phyloP scores from a whole-genome alignment of 2,329 filamentous ascomycete genomes.

The Aspergillus pseudoterreus region DNA sequence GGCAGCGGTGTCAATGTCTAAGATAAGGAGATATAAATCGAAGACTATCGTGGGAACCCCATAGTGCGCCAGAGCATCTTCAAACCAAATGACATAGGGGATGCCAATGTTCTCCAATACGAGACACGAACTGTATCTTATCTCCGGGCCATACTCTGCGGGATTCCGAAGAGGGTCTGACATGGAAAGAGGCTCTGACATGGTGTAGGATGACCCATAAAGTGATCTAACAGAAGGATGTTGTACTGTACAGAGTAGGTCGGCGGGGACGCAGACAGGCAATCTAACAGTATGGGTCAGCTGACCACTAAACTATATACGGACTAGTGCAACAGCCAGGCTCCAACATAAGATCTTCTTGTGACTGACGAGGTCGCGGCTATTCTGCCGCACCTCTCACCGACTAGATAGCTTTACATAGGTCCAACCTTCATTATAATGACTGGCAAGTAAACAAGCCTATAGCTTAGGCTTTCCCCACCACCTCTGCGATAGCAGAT shows the following conservation, averaged over 20 bases:
- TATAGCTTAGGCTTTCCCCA: conserved; percentile 45
- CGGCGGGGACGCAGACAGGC: neutral
- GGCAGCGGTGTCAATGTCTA: conserved; percentile 9
- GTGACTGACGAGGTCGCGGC: too few relatives aligned
- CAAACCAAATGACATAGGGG: conserved; percentile 6
- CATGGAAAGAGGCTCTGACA: conserved; percentile 1
- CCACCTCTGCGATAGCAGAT: conserved; percentile 43
- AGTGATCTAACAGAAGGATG: neutral
- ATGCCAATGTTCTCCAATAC: neutral
- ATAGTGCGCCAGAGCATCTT: conserved; percentile 12
- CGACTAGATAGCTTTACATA: too few relatives aligned
- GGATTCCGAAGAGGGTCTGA: neutral
- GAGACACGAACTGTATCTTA: conserved; percentile 1
- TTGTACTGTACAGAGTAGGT: neutral
- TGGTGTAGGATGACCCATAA: neutral
- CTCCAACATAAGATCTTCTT: too few relatives aligned
- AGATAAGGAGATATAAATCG: conserved; percentile 12
- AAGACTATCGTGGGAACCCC: conserved; percentile 14
- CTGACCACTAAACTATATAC: too few relatives aligned
- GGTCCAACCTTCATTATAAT: too few relatives aligned
- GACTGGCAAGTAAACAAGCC: neutral
- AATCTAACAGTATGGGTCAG: too few relatives aligned
- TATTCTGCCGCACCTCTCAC: too few relatives aligned
- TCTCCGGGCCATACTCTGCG: neutral
- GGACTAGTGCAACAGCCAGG: too few relatives aligned